Evolutionary conservation across 306 rosid genomes (phyloP).

Genomic region (Echinosophora koreensis): DNA sequence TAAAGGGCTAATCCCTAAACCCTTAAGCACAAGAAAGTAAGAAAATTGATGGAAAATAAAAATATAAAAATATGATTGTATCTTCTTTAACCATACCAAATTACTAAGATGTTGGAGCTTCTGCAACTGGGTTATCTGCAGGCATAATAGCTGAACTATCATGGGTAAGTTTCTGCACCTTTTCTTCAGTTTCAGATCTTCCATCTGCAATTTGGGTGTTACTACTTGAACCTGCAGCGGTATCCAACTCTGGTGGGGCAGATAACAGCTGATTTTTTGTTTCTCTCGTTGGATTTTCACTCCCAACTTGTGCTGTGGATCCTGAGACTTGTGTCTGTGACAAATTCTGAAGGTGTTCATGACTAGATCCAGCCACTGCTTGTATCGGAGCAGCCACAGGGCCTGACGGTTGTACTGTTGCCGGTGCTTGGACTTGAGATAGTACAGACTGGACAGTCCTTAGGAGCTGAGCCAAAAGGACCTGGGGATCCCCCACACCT

Average conservation of each 20-base stretch:
- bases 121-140: conserved; percentile 20
- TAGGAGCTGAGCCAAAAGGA: conserved; percentile 74
- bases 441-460: conserved; percentile 64
- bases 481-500: conserved; percentile 73
- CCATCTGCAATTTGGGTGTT: conserved; percentile 40
- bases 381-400: conserved; percentile 40
- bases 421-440: conserved; percentile 59
- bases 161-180: conserved; percentile 16
- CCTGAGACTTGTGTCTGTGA: conserved; percentile 32
- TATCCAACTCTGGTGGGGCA: conserved; percentile 9
- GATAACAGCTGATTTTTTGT: conserved; percentile 25
- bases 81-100: neutral
- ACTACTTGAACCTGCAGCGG: conserved; percentile 22
- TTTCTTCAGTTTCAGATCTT: conserved; percentile 41
- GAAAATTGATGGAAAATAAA: neutral
- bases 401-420: conserved; percentile 39
- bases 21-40: neutral
- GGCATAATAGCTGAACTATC: conserved; percentile 13
- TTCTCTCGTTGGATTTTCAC: conserved; percentile 29
- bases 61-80: neutral
- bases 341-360: conserved; percentile 16
- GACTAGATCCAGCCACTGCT: conserved; percentile 37
- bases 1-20: neutral
- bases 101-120: conserved; percentile 27
- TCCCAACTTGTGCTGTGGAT: neutral